Evolutionary conservation across 2,329 filamentous ascomycete genomes (phyloP), one percentile per base, ranked within the genome.

Genomic region (Bipolaris victoriae): DNA sequence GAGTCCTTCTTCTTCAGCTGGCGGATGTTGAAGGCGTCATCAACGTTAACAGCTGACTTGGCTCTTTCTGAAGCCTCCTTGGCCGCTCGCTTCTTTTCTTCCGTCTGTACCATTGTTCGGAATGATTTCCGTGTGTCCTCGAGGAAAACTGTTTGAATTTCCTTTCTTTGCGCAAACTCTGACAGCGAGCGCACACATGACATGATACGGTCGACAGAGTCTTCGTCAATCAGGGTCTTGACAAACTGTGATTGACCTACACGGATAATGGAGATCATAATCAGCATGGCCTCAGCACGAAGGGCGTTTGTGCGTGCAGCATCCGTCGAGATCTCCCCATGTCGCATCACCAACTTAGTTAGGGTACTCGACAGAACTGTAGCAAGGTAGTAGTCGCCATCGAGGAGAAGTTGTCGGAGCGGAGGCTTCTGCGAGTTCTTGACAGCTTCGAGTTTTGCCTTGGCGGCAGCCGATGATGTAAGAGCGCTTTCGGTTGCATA

Each of bases 201-300:
- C 95, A 99, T 98, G 76, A 99, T 94, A 69, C 95, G 89, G 77
- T 99, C 95, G n/a, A 98, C 86, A 0, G 95, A 97, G 76, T 99
- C 95, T 76, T 99, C 95, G 62, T 99, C 95, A 63, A 99, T 98
- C 2, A 92, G 91, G 1, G 92, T 90, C 81, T 98, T 98, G 73
- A 96, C 95, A 67, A 99, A 99, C 63, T 97, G 92, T n/a, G 94
- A 98, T 79, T 99, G 95, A 39, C 95, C 95, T 59, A 97, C 95
- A 48, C 95, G 92, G 65, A 99, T 92, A 66, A 99, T 96, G 5
- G 95, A 98, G 68, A 99, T 97, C 93, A 98, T 97, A 75, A 99
- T 98, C 51, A 99, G 85, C 95, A 99, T 99, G 43, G 95, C 95
- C 78, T 99, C 95, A 3, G 95, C 95, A 48, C 92, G 90, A 24